phyloP scores from a whole-genome alignment of 306 rosid genomes.

The Trichosanthes cucumerina region DNA sequence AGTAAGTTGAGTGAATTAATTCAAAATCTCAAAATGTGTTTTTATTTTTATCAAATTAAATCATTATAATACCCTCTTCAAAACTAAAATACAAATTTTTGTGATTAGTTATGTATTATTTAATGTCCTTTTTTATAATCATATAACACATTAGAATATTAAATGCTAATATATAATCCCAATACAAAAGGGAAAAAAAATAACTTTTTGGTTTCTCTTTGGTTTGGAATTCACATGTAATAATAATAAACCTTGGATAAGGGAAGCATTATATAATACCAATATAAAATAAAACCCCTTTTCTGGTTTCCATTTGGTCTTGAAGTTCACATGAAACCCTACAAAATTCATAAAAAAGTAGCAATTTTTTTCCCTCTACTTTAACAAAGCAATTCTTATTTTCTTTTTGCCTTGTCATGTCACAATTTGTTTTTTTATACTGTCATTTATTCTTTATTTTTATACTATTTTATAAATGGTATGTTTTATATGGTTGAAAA shows the following conservation, averaged over 20 bases:
- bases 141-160: not conserved
- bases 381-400: not conserved
- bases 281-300: not conserved
- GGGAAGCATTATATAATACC: not conserved
- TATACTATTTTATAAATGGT: not conserved
- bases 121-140: not conserved
- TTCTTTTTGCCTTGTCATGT: not conserved
- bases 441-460: not conserved
- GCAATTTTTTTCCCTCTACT: not conserved
- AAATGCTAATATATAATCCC: not conserved
- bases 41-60: too few relatives aligned
- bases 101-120: not conserved
- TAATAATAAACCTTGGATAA: not conserved
- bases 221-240: not conserved
- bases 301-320: not conserved
- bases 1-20: too few relatives aligned
- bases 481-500: not conserved
- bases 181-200: not conserved
- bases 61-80: too few relatives aligned
- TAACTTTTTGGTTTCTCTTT: not conserved
- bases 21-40: too few relatives aligned
- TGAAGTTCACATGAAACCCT: not conserved
- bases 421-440: not conserved
- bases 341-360: not conserved
- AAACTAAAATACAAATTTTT: not conserved